Conservation (phyloP, 2,329 filamentous ascomycete genomes). For the Sarocladium oryzae region DNA sequence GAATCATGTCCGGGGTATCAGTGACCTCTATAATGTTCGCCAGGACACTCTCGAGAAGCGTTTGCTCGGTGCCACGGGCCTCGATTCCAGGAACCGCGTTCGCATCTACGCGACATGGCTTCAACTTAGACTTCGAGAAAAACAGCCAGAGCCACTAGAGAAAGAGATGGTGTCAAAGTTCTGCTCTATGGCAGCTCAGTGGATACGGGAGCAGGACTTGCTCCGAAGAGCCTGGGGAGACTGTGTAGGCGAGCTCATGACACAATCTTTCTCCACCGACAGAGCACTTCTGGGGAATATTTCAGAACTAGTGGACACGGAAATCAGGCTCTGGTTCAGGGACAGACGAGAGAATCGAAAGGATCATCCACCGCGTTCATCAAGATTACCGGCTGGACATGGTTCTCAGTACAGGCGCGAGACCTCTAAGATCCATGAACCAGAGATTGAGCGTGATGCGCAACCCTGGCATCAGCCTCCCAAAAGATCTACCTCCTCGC, state of each 20-base stretch:
- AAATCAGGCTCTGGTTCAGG: not conserved
- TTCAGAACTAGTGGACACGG: not conserved
- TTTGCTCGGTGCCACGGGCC: not conserved
- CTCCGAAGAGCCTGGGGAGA: not conserved
- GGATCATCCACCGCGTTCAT: not conserved
- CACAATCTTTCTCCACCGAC: not conserved
- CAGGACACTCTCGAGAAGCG: not conserved
- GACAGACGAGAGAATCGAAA: not conserved
- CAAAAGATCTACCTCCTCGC: too few species aligned
- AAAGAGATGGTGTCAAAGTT: not conserved
- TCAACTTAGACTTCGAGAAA: not conserved
- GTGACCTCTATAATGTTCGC: not conserved
- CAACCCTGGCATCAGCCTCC: too few species aligned
- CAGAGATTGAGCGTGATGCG: too few species aligned
- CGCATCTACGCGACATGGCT: not conserved
- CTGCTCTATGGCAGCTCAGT: not conserved
- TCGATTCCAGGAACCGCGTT: not conserved
- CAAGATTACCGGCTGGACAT: not conserved
- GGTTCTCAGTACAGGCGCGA: not conserved
- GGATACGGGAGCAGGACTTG: not conserved
- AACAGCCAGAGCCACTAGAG: not conserved
- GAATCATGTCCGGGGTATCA: not conserved
- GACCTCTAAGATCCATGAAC: too few species aligned
- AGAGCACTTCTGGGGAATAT: not conserved
- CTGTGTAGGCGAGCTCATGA: not conserved